These are phyloP conservation scores for Hypoxylon intermedium DNA, from an alignment of 495 filamentous ascomycete genomes.

Conservation along the genomic window DNA sequence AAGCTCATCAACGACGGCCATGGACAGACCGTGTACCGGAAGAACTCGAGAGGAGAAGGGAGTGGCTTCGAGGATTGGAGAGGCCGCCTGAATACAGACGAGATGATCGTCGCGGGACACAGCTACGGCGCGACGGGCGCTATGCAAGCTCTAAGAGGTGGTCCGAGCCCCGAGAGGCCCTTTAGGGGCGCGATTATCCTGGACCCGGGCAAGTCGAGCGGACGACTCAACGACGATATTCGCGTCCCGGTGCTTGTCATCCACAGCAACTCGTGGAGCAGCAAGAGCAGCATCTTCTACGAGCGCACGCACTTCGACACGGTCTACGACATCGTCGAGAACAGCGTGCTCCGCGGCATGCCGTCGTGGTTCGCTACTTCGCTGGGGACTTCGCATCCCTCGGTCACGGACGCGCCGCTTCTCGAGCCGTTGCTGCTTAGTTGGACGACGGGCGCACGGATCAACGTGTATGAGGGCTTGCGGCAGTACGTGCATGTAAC, in stretches of 20 bases:
- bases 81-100: conserved; percentile 46
- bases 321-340: conserved; percentile 53
- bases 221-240: conserved; percentile 59
- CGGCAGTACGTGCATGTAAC: conserved; percentile 54
- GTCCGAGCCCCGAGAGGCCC: conserved; percentile 44
- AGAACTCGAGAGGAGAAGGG: conserved; percentile 47
- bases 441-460: conserved; percentile 56
- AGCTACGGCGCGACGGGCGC: conserved; percentile 62
- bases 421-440: conserved; percentile 56
- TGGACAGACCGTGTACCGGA: conserved; percentile 44
- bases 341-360: conserved; percentile 44
- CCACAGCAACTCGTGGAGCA: conserved; percentile 61
- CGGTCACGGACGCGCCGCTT: conserved; percentile 61
- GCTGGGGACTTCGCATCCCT: conserved; percentile 59
- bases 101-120: conserved; percentile 58
- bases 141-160: conserved; percentile 54
- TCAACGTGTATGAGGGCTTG: conserved; percentile 50
- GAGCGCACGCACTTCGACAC: conserved; percentile 60
- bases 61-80: conserved; percentile 41
- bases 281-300: conserved; percentile 53
- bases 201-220: conserved; percentile 61
- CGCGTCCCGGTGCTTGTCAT: conserved; percentile 57
- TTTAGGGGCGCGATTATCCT: conserved; percentile 55
- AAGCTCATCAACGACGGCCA: conserved; percentile 51
- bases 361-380: conserved; percentile 61